Percentiles rank a stretch among this genome's conserved stretches.
Evolutionary conservation across 495 filamentous ascomycete genomes (phyloP).

Genomic region (Penicillium lagena): DNA sequence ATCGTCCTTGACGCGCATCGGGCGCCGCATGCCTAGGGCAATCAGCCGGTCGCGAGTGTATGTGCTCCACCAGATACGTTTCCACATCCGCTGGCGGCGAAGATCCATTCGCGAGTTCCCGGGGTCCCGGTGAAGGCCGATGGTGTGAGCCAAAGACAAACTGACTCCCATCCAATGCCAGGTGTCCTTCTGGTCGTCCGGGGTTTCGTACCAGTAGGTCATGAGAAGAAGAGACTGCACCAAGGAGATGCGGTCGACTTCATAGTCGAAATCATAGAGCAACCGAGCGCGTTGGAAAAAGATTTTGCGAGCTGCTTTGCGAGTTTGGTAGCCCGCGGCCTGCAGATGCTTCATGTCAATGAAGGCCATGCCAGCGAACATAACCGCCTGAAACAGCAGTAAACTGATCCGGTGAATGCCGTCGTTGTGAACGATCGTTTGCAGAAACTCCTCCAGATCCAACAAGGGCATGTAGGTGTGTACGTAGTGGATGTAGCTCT

Average conservation of each 20-base stretch:
- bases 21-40: slow-evolving; percentile 82
- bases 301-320: slow-evolving; percentile 68
- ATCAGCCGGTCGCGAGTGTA: slow-evolving; percentile 87
- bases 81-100: slow-evolving; percentile 71
- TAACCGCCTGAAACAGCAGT: slow-evolving; percentile 73
- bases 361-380: slow-evolving; percentile 76
- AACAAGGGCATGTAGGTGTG: slow-evolving; percentile 87
- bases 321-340: slow-evolving; percentile 59
- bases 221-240: slow-evolving; percentile 79
- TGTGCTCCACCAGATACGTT: slow-evolving; percentile 90
- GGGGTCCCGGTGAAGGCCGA: slow-evolving; percentile 77
- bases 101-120: slow-evolving; percentile 64
- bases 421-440: slow-evolving; percentile 56
- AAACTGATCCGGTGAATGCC: slow-evolving; percentile 67
- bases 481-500: slow-evolving; percentile 74
- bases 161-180: slow-evolving; percentile 93
- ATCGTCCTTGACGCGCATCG: slow-evolving; percentile 81
- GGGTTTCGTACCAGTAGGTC: slow-evolving; percentile 89
- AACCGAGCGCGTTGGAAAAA: slow-evolving; percentile 74
- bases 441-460: slow-evolving; percentile 67
- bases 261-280: slow-evolving; percentile 83
- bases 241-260: slow-evolving; percentile 73
- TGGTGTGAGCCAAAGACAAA: slow-evolving; percentile 75
- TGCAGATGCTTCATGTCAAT: slow-evolving; percentile 64
- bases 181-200: slow-evolving; percentile 83